phyloP scores from a whole-genome alignment of 2,329 filamentous ascomycete species.

The Arthrobotrys megalospora region DNA sequence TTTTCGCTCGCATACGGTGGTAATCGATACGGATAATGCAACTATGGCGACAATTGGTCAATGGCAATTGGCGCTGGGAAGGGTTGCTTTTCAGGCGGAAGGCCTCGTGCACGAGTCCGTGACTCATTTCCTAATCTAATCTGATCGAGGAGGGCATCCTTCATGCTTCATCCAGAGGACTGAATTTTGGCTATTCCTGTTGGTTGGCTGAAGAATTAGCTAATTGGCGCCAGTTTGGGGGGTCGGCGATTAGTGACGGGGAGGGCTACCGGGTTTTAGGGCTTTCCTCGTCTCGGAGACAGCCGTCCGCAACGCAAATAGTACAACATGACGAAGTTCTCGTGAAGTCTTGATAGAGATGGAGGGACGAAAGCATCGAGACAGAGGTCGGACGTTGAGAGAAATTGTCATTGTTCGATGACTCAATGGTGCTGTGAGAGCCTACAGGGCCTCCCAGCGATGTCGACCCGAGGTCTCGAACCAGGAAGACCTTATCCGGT shows the following conservation, averaged over 20 bases:
- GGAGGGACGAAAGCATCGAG: background rate
- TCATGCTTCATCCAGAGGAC: slow-evolving; percentile 24
- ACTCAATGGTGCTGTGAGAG: background rate
- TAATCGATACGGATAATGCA: slow-evolving; percentile 38
- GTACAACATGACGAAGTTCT: slow-evolving; percentile 43
- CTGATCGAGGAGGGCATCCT: slow-evolving; percentile 32
- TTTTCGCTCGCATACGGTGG: slow-evolving; percentile 35
- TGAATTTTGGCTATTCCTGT: slow-evolving; percentile 58
- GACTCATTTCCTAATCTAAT: slow-evolving; percentile 62
- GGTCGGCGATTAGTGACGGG: slow-evolving; percentile 37
- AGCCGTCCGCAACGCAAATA: slow-evolving; percentile 58
- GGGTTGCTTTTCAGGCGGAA: slow-evolving; percentile 58
- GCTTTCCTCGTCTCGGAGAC: slow-evolving; percentile 41
- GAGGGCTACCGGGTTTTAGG: slow-evolving; percentile 38
- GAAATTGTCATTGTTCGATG: background rate
- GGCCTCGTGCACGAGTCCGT: slow-evolving; percentile 45
- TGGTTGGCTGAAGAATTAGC: slow-evolving; percentile 39
- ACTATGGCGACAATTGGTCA: slow-evolving; percentile 56
- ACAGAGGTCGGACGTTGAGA: background rate
- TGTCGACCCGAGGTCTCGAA: background rate
- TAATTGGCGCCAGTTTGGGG: slow-evolving; percentile 48
- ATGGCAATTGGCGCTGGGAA: slow-evolving; percentile 39
- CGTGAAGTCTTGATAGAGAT: background rate
- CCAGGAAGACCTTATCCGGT: slow-evolving; percentile 13
- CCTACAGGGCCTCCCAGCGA: background rate